phyloP scores from a whole-genome alignment of 2,329 filamentous ascomycete genomes.

The Cadophora sp. region DNA sequence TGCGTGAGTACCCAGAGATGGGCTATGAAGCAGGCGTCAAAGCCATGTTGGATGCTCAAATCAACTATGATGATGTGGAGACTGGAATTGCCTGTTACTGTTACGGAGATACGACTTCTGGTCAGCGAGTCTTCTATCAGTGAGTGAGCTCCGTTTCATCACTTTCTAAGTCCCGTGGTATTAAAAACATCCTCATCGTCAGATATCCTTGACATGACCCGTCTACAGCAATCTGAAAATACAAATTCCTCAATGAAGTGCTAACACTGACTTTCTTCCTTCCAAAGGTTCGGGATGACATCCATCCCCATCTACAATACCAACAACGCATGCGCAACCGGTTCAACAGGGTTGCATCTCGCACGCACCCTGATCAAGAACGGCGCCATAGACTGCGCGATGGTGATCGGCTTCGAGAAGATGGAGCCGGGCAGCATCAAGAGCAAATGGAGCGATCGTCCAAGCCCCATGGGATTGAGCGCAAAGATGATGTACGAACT shows the following conservation, averaged over 20 bases:
- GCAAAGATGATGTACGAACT: constrained; percentile 83
- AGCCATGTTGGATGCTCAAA: constrained; percentile 70
- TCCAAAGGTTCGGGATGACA: constrained; percentile 81
- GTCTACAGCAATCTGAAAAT: too few relatives aligned
- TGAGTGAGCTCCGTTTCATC: not conserved
- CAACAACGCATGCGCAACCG: constrained; percentile 98
- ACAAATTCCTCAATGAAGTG: not conserved
- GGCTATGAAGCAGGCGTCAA: constrained; percentile 82
- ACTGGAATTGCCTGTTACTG: constrained; percentile 97
- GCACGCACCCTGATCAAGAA: constrained; percentile 79
- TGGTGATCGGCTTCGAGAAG: constrained; percentile 97
- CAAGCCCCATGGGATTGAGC: constrained; percentile 77
- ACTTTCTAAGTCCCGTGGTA: not conserved
- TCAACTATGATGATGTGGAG: constrained; percentile 96
- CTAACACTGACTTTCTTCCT: not conserved
- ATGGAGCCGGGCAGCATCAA: constrained; percentile 91
- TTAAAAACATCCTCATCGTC: not conserved
- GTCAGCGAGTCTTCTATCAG: constrained; percentile 97
- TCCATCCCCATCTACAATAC: constrained; percentile 96
- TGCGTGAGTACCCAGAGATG: constrained; percentile 93
- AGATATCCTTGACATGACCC: not conserved
- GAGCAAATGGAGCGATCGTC: constrained; percentile 83
- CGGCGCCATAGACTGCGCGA: constrained; percentile 85
- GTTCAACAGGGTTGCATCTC: constrained; percentile 87
- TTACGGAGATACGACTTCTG: constrained; percentile 94